Evolutionary conservation across 31 red algal genomes (phyloP).

Genomic region (Bonnemaisonia californica): DNA sequence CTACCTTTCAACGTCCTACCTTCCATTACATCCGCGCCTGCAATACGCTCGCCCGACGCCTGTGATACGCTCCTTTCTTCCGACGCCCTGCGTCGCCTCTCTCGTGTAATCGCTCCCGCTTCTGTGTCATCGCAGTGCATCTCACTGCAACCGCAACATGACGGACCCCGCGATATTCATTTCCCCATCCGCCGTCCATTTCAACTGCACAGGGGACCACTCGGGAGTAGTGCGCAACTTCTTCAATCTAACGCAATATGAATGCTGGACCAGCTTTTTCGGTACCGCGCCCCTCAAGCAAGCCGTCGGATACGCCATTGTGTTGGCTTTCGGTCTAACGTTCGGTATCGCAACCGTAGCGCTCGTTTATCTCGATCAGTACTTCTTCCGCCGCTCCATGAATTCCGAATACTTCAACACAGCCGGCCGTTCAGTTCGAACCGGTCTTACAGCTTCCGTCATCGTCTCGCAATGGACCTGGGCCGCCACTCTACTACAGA

Average conservation of each 20-base stretch:
- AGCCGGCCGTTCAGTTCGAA: constrained; percentile 55
- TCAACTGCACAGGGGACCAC: neutral
- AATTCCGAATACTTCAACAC: constrained; percentile 82
- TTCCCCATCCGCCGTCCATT: neutral
- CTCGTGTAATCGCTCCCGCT: too few species aligned
- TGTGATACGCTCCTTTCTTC: too few species aligned
- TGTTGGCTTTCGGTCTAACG: constrained; percentile 67
- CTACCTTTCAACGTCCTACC: too few species aligned
- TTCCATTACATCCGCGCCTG: too few species aligned
- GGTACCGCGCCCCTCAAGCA: constrained; percentile 5
- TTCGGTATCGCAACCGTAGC: constrained; percentile 64
- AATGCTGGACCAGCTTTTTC: constrained; percentile 44
- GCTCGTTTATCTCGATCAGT: constrained; percentile 60
- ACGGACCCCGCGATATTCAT: neutral
- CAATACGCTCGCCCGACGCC: too few species aligned
- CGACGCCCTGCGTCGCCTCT: too few species aligned
- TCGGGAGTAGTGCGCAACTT: constrained; percentile 35
- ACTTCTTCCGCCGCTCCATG: constrained; percentile 42
- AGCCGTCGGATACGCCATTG: constrained; percentile 54
- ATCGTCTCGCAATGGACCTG: constrained; percentile 83
- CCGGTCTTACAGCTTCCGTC: constrained; percentile 76
- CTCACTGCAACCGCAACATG: neutral
- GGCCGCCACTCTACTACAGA: constrained; percentile 76
- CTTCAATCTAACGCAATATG: constrained; percentile 35
- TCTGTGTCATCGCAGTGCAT: too few species aligned